Conservation (phyloP, 352 stramenopile species). For the Globisporangium cystogenes region DNA sequence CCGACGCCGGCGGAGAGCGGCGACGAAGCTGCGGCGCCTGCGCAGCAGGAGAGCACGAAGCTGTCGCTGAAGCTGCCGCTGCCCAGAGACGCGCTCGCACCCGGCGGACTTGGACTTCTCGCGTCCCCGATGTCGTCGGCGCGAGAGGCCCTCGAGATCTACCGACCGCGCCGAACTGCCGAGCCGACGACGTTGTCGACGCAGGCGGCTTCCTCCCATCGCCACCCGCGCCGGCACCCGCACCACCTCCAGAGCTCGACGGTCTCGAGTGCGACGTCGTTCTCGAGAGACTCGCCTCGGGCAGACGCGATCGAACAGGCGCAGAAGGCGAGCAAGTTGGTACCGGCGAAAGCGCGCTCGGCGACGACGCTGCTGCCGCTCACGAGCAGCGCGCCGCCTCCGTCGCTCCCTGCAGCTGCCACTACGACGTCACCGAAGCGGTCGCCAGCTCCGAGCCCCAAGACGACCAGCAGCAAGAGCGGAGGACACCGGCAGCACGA, state of each 20-base stretch:
- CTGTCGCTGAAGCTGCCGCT: background rate
- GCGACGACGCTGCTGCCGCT: background rate
- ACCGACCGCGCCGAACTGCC: conserved; percentile 16
- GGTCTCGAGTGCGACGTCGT: background rate
- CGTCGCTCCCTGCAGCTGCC: background rate
- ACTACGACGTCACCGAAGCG: background rate
- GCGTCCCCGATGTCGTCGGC: conserved; percentile 23
- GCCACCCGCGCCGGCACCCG: conserved; percentile 7
- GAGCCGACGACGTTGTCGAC: background rate
- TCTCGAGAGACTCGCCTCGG: conserved; percentile 12
- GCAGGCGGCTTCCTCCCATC: background rate
- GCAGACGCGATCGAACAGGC: conserved; percentile 2
- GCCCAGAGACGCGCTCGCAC: background rate
- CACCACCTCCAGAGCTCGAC: conserved; percentile 4
- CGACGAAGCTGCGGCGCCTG: background rate
- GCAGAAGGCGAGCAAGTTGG: background rate
- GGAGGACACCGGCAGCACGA: background rate
- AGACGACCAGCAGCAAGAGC: too few relatives aligned
- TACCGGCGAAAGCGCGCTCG: background rate
- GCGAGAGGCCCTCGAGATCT: conserved; percentile 23
- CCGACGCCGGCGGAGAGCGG: background rate
- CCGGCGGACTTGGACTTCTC: conserved; percentile 4
- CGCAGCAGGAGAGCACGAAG: background rate
- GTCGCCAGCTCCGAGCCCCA: background rate
- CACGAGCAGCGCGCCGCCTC: background rate